Conservation (phyloP, 2,329 filamentous ascomycete species). For the Fragosphaeria purpurea region DNA sequence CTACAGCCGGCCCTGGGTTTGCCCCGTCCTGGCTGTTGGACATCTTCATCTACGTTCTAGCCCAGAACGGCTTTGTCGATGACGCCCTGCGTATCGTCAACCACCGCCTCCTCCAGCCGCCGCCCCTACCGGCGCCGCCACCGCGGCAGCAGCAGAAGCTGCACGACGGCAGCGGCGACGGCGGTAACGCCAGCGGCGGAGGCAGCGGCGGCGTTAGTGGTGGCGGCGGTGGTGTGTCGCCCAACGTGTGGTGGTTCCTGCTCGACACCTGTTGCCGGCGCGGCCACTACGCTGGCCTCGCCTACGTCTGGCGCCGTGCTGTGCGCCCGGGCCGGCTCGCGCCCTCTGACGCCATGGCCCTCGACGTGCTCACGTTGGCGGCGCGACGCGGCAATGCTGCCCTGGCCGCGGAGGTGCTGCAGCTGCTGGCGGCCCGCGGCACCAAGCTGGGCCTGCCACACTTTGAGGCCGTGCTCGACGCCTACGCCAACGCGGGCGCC, state of each 20-base stretch:
- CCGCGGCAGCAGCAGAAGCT: too few species aligned
- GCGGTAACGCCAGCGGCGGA: conserved; percentile 1
- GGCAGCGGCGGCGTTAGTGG: conserved; percentile 23
- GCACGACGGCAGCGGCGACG: too few species aligned
- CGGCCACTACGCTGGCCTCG: conserved; percentile 53
- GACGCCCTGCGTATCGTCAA: conserved; percentile 63
- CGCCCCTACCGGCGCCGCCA: too few species aligned
- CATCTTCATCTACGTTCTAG: conserved; percentile 64
- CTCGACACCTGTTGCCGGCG: conserved; percentile 64
- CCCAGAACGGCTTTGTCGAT: conserved; percentile 62
- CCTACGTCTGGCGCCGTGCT: conserved; percentile 56
- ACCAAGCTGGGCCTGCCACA: conserved; percentile 55
- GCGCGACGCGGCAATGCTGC: conserved; percentile 55
- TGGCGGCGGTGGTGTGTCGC: conserved; percentile 29
- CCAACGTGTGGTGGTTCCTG: conserved; percentile 56
- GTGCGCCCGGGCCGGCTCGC: conserved; percentile 35
- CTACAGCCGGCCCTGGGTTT: conserved; percentile 16
- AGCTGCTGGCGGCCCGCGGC: conserved; percentile 48
- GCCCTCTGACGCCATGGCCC: conserved; percentile 22
- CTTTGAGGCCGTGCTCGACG: conserved; percentile 69
- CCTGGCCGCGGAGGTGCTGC: conserved; percentile 62
- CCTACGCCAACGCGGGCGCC: conserved; percentile 53
- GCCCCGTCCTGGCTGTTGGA: conserved; percentile 69
- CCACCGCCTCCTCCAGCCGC: conserved; percentile 31
- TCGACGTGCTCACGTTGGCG: conserved; percentile 61